Conservation (phyloP, 2,329 filamentous ascomycete genomes). For the Aspergillus ibericus region DNA sequence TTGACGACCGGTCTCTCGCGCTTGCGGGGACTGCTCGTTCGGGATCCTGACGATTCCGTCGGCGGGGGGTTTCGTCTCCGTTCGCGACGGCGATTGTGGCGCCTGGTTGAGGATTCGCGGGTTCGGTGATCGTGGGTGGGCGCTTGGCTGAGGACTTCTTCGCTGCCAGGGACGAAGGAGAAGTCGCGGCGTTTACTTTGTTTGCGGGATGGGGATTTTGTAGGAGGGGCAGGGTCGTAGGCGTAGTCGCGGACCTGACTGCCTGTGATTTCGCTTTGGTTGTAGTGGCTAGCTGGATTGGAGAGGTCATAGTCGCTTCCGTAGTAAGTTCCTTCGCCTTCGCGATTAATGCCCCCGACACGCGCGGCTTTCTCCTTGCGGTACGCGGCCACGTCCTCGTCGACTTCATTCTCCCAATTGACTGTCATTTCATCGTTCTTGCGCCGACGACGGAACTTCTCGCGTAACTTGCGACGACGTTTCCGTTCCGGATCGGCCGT, state of each 20-base stretch:
- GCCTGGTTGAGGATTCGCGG: slow-evolving; percentile 30
- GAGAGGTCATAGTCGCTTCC: slow-evolving; percentile 70
- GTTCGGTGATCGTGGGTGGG: slow-evolving; percentile 36
- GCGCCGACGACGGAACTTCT: slow-evolving; percentile 38
- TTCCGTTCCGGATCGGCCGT: slow-evolving; percentile 19
- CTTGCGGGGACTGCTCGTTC: slow-evolving; percentile 40
- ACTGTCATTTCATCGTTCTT: slow-evolving; percentile 37
- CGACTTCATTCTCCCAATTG: slow-evolving; percentile 61
- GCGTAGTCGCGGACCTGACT: slow-evolving; percentile 49
- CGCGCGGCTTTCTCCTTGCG: slow-evolving; percentile 81
- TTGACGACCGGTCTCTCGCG: slow-evolving; percentile 36
- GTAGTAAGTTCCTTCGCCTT: slow-evolving; percentile 79
- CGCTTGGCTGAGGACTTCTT: slow-evolving; percentile 40
- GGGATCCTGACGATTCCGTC: slow-evolving; percentile 23
- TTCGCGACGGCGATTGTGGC: slow-evolving; percentile 34
- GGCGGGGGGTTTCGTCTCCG: slow-evolving; percentile 26
- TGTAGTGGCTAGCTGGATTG: slow-evolving; percentile 56
- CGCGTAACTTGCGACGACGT: slow-evolving; percentile 39
- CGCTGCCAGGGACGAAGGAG: slow-evolving; percentile 53
- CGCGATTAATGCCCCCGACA: slow-evolving; percentile 84
- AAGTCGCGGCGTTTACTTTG: slow-evolving; percentile 40
- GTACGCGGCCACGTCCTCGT: slow-evolving; percentile 75
- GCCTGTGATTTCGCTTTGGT: slow-evolving; percentile 44
- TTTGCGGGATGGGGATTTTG: slow-evolving; percentile 13
- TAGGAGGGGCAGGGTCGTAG: slow-evolving; percentile 23